Evolutionary conservation across 345 rosid species (phyloP).

Genomic region (Salix suchowensis): DNA sequence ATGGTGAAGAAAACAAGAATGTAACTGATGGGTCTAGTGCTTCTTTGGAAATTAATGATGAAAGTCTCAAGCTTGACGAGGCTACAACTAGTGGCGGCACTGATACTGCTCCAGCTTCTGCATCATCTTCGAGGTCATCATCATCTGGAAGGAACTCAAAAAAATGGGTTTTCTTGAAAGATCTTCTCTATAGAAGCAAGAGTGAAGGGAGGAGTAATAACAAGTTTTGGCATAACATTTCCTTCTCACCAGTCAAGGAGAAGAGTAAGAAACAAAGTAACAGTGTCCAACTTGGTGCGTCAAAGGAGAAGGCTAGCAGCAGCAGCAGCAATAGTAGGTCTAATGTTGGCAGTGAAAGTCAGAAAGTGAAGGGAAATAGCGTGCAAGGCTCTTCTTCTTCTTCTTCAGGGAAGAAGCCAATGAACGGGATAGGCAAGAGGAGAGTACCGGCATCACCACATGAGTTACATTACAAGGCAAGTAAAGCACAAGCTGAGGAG

Average conservation of each 20-base stretch:
- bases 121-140: constrained; percentile 76
- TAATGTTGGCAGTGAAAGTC: constrained; percentile 8
- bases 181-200: constrained; percentile 80
- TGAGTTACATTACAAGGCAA: constrained; percentile 83
- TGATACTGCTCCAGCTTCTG: constrained; percentile 47
- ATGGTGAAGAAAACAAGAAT: constrained; percentile 8
- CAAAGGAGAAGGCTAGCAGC: constrained; percentile 18
- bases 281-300: background rate
- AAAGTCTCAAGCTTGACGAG: constrained; percentile 17
- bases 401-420: constrained; percentile 35
- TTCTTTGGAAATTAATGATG: constrained; percentile 5
- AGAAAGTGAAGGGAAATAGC: constrained; percentile 15
- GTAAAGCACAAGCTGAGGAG: constrained; percentile 93
- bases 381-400: constrained; percentile 8
- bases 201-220: constrained; percentile 81
- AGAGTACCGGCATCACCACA: constrained; percentile 74
- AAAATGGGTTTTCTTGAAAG: constrained; percentile 89
- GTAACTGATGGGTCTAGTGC: background rate
- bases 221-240: constrained; percentile 47
- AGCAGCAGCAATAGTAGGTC: background rate
- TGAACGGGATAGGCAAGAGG: constrained; percentile 58
- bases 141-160: constrained; percentile 91
- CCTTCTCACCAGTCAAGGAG: constrained; percentile 58
- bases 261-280: constrained; percentile 22
- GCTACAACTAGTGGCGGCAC: constrained; percentile 24